Base-by-base conservation (phyloP, 75 land plant genomes). In the Sequoia sempervirens region DNA sequence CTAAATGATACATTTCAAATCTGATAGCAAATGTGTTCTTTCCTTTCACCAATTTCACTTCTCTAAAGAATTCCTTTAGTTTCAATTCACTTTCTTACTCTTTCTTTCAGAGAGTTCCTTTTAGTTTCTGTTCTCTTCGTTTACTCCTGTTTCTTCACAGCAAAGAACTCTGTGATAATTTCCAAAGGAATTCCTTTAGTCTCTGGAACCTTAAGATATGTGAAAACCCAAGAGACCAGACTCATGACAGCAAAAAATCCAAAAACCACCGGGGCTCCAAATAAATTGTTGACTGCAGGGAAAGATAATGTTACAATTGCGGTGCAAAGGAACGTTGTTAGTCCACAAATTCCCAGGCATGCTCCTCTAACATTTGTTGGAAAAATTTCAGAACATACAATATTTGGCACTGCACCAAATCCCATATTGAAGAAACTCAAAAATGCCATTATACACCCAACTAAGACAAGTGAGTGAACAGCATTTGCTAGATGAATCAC, bases 161-260 rank as follows among this genome's bases (percentile, higher is more conserved):
- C 88, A 72, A 87, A 86, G 66, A 87, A 87, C 79, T 87, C 88
- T n/a, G 83, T 81, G 64, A 87, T 87, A 80, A 87, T 83, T 73
- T 87, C 88, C 50, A 87, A 75, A 17, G 88, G 88, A 28, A 86
- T 30, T 17, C 88, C 88, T 79, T 86, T 86, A 4, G 88, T 86
- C 83, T 87, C 88, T 14, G 88, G 88, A n/a, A 87, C 88, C 79
- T 87, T 87, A 5, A 87, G 88, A 78, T 46, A 87, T 12, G 86
- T 83, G 75, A 86, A 87, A 26, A 86, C 50, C 88, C 88, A 87
- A 15, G 88, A 85, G 14, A 86, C 30, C 15, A 73, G 17, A 52
- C 66, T 43, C 20, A 87, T 37, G 26, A 74, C 26, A 26, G 68
- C 58, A 47, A 87, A 86, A 53, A 87, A 47, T 23, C 83, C 66